phyloP scores from a whole-genome alignment of 495 filamentous ascomycete genomes.

The Pyronema domesticum region DNA sequence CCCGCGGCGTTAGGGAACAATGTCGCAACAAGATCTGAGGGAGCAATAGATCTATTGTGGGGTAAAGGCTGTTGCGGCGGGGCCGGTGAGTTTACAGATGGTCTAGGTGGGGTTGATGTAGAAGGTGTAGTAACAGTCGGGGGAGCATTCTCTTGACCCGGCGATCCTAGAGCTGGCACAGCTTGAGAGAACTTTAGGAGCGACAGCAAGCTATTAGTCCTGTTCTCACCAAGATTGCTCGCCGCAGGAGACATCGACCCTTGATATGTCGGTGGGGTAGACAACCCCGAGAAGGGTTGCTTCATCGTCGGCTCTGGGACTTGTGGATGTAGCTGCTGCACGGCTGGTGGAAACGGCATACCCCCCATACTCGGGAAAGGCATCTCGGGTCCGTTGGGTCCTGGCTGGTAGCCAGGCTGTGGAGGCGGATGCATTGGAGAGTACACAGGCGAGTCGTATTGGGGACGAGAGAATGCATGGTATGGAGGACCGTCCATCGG shows the following conservation, averaged over 20 bases:
- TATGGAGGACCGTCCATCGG: conserved; percentile 17
- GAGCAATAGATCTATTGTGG: conserved; percentile 39
- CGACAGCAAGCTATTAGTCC: conserved; percentile 57
- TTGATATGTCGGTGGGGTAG: conserved; percentile 15
- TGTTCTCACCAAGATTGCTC: conserved; percentile 35
- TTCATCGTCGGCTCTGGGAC: neutral
- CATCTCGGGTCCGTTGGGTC: neutral
- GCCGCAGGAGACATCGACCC: conserved; percentile 19
- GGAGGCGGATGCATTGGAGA: neutral
- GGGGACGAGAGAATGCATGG: conserved; percentile 23
- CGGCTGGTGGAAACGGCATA: conserved; percentile 3
- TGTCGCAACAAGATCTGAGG: conserved; percentile 47
- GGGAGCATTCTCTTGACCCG: conserved; percentile 14
- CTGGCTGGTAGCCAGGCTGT: neutral
- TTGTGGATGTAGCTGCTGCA: conserved; percentile 7
- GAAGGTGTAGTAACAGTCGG: neutral
- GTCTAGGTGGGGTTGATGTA: conserved; percentile 27
- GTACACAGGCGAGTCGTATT: conserved; percentile 9
- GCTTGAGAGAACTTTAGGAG: conserved; percentile 70
- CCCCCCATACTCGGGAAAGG: neutral
- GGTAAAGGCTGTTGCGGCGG: conserved; percentile 25
- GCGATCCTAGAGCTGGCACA: conserved; percentile 20
- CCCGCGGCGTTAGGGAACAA: conserved; percentile 20
- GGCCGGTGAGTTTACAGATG: conserved; percentile 27
- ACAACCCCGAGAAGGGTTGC: conserved; percentile 6